Conservation (phyloP, 306 rosid species). For the Trifolium pratense region DNA sequence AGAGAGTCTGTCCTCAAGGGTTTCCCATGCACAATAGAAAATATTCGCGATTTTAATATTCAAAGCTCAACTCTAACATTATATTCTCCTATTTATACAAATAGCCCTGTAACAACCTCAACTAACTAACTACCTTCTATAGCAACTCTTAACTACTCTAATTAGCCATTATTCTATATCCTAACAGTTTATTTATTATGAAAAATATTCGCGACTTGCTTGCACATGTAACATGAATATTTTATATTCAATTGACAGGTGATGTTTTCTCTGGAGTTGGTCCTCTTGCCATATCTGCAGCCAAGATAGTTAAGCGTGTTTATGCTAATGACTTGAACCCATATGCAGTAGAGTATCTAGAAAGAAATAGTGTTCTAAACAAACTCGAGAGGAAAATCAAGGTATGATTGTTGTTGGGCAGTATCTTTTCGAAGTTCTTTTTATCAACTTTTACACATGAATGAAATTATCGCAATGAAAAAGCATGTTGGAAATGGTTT, state of each 20-base stretch:
- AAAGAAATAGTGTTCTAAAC: slow-evolving; percentile 82
- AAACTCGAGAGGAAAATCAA: slow-evolving; percentile 84
- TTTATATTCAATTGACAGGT: slow-evolving; percentile 56
- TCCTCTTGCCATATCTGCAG: slow-evolving; percentile 87
- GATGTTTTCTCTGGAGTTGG: slow-evolving; percentile 98
- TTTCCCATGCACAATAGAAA: no score
- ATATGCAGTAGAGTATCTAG: slow-evolving; percentile 77
- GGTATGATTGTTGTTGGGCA: slow-evolving; percentile 54
- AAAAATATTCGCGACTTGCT: slow-evolving; percentile 31
- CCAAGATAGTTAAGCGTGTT: slow-evolving; percentile 82
- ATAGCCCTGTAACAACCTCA: no score
- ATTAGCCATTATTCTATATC: no score
- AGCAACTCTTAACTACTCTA: no score
- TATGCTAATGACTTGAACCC: slow-evolving; percentile 95
- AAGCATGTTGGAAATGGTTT: slow-evolving; percentile 20
- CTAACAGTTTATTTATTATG: slow-evolving; percentile 4
- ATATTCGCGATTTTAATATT: no score
- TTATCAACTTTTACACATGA: neutral
- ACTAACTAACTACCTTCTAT: no score
- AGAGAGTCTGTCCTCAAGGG: no score
- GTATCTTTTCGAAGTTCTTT: slow-evolving; percentile 23
- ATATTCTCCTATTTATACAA: no score
- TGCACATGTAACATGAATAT: slow-evolving; percentile 31
- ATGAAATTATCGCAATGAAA: slow-evolving; percentile 27
- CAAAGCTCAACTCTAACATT: no score